These are phyloP conservation scores for Podospora pseudocomata DNA, from an alignment of 495 filamentous ascomycete genomes.

Conservation along the genomic window DNA sequence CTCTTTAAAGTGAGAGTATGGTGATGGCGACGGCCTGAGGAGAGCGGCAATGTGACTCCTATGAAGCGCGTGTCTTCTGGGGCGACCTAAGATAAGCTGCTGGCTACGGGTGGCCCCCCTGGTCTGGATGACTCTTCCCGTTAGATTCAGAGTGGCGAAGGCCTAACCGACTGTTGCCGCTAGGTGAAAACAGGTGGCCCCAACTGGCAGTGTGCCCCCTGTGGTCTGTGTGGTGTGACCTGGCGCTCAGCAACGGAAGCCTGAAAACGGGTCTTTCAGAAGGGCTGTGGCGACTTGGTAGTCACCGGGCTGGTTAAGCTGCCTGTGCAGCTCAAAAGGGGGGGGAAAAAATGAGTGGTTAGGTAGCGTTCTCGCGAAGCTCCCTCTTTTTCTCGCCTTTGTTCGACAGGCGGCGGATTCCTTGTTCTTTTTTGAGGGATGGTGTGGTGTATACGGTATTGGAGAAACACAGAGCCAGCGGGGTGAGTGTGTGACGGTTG, in stretches of 20 bases:
- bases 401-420: constrained; percentile 15
- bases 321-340: neutral
- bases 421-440: constrained; percentile 10
- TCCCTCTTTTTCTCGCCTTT: constrained; percentile 16
- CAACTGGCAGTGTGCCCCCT: constrained; percentile 36
- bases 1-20: constrained; percentile 19
- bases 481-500: neutral
- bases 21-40: constrained; percentile 18
- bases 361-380: constrained; percentile 8
- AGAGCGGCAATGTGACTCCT: constrained; percentile 37
- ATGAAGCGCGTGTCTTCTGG: constrained; percentile 34
- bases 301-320: neutral
- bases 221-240: constrained; percentile 31
- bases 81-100: constrained; percentile 33
- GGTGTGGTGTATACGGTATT: constrained; percentile 1
- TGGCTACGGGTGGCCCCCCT: constrained; percentile 35
- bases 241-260: constrained; percentile 27
- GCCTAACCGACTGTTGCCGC: constrained; percentile 40
- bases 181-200: constrained; percentile 43
- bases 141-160: constrained; percentile 36
- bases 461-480: constrained; percentile 2
- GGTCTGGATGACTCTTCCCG: constrained; percentile 47
- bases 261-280: constrained; percentile 36
- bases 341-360: neutral
- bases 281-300: constrained; percentile 29